Base-by-base conservation (phyloP, 2,329 filamentous ascomycete genomes). In the Fusarium torreyae region DNA sequence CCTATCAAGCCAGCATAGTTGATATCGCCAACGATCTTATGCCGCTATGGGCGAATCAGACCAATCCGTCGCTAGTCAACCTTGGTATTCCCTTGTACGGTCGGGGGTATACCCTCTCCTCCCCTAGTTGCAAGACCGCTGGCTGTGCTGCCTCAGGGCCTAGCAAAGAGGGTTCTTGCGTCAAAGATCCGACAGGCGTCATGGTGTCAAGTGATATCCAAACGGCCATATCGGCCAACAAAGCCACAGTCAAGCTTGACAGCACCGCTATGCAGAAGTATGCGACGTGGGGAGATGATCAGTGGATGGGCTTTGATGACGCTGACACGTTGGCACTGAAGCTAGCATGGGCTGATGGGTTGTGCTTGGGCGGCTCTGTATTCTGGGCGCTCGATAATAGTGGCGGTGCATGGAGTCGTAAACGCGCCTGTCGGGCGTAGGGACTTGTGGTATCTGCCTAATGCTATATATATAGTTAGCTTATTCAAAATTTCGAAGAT, bases 141-240 rank as follows among this genome's bases (percentile, higher is more conserved):
- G 52, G 52, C 14, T 55, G 52, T 55, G 52, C 31, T 39, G 52
- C 52, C 10, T 55, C 42, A 7, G 52, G 52, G 6, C 52, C 52
- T 4, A 55, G 52, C n/a, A 20, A 55, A 33, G 42, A 20, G 31
- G 52, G 52, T 46, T 55, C 52, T n/a, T 55, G 52, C 22, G 42
- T 55, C n/a, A 46, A 46, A 39, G 52, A 55, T 48, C 33, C 52
- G n/a, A 55, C 52, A 38, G 52, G 52, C 14, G 52, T 55, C 42
- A 55, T 55, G 52, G 52, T 55, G 8, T 8, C 20, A n/a, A 55
- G 52, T 40, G 52, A 55, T 55, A 40, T 55, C 31, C 38, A 55
- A 22, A 40, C 31, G 52, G 52, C 42, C 42, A 55, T 55, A 40
- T 48, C 42, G 22, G 42, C 17, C 4, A 48, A 55, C 33, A 28